Evolutionary conservation across 2,329 filamentous ascomycete species (phyloP), one percentile per base, ranked within the genome.

Genomic region (Cyphellophora attinorum): DNA sequence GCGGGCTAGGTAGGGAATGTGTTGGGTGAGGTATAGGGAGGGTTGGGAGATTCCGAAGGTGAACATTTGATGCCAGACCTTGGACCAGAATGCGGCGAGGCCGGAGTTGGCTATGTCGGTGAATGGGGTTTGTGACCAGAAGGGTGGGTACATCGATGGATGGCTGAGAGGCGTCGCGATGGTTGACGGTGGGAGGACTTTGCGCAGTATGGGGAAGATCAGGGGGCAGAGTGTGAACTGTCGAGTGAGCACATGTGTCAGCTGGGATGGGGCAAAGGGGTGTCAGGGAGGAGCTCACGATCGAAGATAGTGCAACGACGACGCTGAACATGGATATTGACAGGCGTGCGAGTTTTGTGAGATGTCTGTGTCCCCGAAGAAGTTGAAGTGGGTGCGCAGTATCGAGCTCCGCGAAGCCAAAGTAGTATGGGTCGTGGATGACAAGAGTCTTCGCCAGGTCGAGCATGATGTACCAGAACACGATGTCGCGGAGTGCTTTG

Each of bases 1-100:
- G 14, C 35, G 5, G n/a, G n/a, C n/a, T n/a, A n/a, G n/a, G n/a
- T n/a, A n/a, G n/a, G n/a, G n/a, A 11, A 44, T 19, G 27, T 33
- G 34, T 19, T 40, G 14, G 21, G 46, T 42, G 23, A 48, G 12
- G 11, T 44, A 37, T 29, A 36, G 31, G 11, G 19, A 58, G 37
- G 2, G 60, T 58, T 3, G 61, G 34, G 17, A 61, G 29, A 35
- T 62, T 49, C 74, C 76, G 36, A 76, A 70, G 1, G 86, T 80
- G 60, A 94, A 93, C 3, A 80, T 79, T 58, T 95, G 88, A 56
- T 96, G 89, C 89, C 89, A 95, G 70, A 77, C 89, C 14, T 66
- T 68, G 29, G 82, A 79, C 89, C 89, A 96, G 59, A 80, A 81
- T 1, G 86, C 88, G 1, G 73, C 69, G 2, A 95, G 64, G 0